Conservation (phyloP, 2,329 filamentous ascomycete genomes). For the Seiridium unicorne region DNA sequence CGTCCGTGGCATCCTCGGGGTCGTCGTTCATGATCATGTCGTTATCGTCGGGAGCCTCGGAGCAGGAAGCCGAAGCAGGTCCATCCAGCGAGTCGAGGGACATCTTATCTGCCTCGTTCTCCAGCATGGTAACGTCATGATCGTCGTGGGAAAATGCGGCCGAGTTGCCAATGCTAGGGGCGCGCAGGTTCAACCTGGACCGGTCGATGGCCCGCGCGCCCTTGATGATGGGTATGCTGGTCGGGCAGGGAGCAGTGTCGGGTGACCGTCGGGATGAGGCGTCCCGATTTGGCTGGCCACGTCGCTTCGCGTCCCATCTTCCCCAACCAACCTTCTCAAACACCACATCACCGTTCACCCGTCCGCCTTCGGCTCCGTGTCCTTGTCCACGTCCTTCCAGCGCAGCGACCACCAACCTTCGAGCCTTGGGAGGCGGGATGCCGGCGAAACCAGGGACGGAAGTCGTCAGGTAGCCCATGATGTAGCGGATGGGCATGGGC, state of each 20-base stretch:
- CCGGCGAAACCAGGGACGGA: slow-evolving; percentile 89
- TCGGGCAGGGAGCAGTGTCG: slow-evolving; percentile 40
- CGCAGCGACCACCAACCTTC: slow-evolving; percentile 87
- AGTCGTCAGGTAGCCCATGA: slow-evolving; percentile 92
- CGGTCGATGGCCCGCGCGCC: slow-evolving; percentile 42
- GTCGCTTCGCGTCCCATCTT: slow-evolving; percentile 82
- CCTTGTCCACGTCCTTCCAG: slow-evolving; percentile 71
- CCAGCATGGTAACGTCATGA: slow-evolving; percentile 65
- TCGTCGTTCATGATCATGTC: slow-evolving; percentile 68
- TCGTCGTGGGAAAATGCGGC: slow-evolving; percentile 74
- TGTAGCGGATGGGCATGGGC: slow-evolving; percentile 88
- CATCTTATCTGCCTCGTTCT: slow-evolving; percentile 93
- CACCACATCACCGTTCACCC: slow-evolving; percentile 67
- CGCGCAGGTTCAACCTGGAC: slow-evolving; percentile 46
- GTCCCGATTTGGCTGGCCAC: slow-evolving; percentile 57
- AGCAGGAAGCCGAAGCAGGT: slow-evolving; percentile 70
- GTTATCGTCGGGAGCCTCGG: slow-evolving; percentile 69
- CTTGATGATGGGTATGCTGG: slow-evolving; percentile 57
- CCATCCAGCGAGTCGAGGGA: slow-evolving; percentile 72
- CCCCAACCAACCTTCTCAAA: slow-evolving; percentile 99
- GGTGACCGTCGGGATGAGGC: slow-evolving; percentile 38
- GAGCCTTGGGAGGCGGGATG: slow-evolving; percentile 85
- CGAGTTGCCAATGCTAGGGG: slow-evolving; percentile 67
- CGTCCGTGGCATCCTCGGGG: slow-evolving; percentile 83
- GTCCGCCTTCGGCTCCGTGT: slow-evolving; percentile 56